Conservation (phyloP, 371 early-diverging fungal genomes). For the Haplosporangium sp. region DNA sequence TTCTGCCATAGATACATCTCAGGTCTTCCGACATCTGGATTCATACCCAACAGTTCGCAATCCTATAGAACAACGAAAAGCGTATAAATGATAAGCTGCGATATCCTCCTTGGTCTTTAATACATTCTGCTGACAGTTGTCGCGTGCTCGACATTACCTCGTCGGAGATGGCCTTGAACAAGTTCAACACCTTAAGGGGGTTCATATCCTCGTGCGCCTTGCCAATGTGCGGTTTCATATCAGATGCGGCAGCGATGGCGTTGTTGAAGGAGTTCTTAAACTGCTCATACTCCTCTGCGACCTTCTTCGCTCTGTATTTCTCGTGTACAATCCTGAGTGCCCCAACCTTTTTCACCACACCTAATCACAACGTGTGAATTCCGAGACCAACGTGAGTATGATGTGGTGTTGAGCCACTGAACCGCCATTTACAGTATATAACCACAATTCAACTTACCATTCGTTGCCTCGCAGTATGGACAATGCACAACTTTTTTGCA, state of each 20-base stretch:
- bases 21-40: constrained; percentile 88
- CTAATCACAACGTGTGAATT: constrained; percentile 22
- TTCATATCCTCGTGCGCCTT: constrained; percentile 97
- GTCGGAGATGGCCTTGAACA: constrained; percentile 89
- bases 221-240: constrained; percentile 77
- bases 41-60: constrained; percentile 94
- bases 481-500: constrained; percentile 95
- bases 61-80: constrained; percentile 63
- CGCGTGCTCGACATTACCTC: constrained; percentile 63
- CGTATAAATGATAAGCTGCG: not conserved
- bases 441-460: constrained; percentile 63
- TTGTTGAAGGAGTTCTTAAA: constrained; percentile 78
- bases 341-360: constrained; percentile 95
- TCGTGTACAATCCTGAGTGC: constrained; percentile 98
- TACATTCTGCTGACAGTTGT: not conserved
- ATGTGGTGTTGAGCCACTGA: not conserved
- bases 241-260: constrained; percentile 79
- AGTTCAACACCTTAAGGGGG: constrained; percentile 86
- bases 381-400: not conserved
- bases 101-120: not conserved
- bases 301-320: constrained; percentile 85
- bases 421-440: not conserved
- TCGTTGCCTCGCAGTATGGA: constrained; percentile 86
- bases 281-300: constrained; percentile 78
- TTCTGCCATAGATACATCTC: constrained; percentile 94